phyloP scores from a whole-genome alignment of 495 filamentous ascomycete genomes.

The Talaromyces ruber region DNA sequence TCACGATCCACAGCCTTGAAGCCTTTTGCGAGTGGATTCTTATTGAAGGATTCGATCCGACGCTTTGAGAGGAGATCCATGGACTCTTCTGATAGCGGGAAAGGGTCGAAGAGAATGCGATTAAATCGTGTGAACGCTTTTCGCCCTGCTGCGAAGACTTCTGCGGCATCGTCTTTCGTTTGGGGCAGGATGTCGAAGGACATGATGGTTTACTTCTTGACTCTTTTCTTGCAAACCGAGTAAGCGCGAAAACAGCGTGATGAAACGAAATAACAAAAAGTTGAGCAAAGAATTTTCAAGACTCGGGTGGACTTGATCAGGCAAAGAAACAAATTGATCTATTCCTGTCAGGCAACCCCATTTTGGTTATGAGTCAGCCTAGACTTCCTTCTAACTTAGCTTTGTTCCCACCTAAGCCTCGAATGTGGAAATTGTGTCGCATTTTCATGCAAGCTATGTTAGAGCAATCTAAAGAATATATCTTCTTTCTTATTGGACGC shows the following conservation, averaged over 20 bases:
- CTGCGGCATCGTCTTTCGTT: neutral
- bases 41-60: neutral
- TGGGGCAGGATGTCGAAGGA: neutral
- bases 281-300: neutral
- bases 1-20: neutral
- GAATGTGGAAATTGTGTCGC: neutral
- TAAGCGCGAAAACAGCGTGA: too few relatives aligned
- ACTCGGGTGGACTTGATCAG: neutral
- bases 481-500: too few relatives aligned
- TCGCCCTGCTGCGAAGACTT: neutral
- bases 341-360: neutral
- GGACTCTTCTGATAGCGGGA: neutral
- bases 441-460: neutral
- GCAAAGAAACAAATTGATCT: neutral
- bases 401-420: neutral
- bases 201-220: neutral
- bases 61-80: neutral
- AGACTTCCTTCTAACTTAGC: neutral
- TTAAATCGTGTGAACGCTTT: neutral
- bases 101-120: neutral
- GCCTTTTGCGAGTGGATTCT: neutral
- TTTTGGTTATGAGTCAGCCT: neutral
- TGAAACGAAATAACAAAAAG: too few relatives aligned
- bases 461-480: too few relatives aligned
- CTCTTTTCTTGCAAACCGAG: neutral